These are phyloP conservation scores for Wickerhamiella galacta DNA, from an alignment of 805 yeast genomes.

Conservation along the genomic window DNA sequence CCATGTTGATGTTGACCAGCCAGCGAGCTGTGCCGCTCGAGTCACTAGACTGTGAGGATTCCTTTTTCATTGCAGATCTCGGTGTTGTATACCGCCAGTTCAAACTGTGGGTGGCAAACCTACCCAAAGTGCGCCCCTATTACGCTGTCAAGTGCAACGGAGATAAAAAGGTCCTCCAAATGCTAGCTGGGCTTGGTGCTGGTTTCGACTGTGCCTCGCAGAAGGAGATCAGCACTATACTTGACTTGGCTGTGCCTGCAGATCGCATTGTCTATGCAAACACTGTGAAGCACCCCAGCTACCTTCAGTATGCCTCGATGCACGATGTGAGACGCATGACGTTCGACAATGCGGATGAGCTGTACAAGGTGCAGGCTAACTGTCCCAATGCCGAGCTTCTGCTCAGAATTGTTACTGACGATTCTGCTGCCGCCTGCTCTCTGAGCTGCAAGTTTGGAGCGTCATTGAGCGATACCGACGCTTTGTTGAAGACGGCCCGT, in stretches of 20 bases:
- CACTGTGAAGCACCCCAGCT: constrained; percentile 83
- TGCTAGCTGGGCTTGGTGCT: constrained; percentile 45
- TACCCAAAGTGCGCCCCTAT: constrained; percentile 71
- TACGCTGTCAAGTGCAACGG: constrained; percentile 95
- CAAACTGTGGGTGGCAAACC: constrained; percentile 40
- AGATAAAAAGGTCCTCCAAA: constrained; percentile 38
- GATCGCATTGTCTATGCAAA: constrained; percentile 72
- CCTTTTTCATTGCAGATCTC: constrained; percentile 78
- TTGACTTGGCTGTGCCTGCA: constrained; percentile 46
- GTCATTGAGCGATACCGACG: constrained; percentile 33
- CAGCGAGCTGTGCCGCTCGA: not conserved
- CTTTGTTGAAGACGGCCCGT: constrained; percentile 44
- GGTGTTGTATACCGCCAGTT: constrained; percentile 50
- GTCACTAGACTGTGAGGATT: constrained; percentile 33
- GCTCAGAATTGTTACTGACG: constrained; percentile 78
- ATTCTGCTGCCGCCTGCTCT: constrained; percentile 70
- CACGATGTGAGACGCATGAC: constrained; percentile 56
- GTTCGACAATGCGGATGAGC: constrained; percentile 76
- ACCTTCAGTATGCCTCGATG: constrained; percentile 49
- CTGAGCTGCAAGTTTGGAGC: constrained; percentile 85
- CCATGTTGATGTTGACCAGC: constrained; percentile 1
- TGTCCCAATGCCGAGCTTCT: constrained; percentile 59
- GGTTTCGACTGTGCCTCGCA: constrained; percentile 91
- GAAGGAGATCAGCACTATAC: constrained; percentile 55
- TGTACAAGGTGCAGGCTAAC: constrained; percentile 47